A percentile compares a stretch with the other conserved stretches of the same genome.
phyloP scores from a whole-genome alignment of 768 basidiomycete species.

The Suillus placidus region DNA sequence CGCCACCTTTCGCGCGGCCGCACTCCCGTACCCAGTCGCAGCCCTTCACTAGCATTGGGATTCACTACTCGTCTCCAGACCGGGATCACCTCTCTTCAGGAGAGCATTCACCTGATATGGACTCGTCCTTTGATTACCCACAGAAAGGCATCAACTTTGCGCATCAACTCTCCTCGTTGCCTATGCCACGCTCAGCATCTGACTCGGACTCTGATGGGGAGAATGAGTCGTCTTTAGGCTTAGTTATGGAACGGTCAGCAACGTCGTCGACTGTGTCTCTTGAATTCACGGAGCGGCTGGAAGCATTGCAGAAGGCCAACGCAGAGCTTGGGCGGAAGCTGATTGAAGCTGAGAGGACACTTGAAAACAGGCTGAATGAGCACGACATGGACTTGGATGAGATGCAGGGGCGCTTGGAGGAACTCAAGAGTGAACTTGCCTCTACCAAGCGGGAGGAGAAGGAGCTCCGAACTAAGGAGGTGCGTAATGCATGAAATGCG shows the following conservation, averaged over 20 bases:
- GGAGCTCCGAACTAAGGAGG: constrained; percentile 87
- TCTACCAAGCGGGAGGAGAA: constrained; percentile 91
- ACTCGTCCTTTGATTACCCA: constrained; percentile 42
- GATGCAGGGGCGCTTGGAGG: constrained; percentile 75
- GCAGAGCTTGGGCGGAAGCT: constrained; percentile 75
- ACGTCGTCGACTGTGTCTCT: constrained; percentile 69
- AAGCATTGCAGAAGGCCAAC: constrained; percentile 73
- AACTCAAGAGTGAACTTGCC: constrained; percentile 73
- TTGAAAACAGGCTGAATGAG: constrained; percentile 67
- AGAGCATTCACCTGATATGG: constrained; percentile 39
- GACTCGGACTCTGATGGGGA: constrained; percentile 55
- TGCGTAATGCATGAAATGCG: constrained; percentile 32
- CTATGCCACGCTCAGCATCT: constrained; percentile 53
- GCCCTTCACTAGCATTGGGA: constrained; percentile 42
- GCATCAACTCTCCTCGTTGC: constrained; percentile 53
- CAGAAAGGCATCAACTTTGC: constrained; percentile 43
- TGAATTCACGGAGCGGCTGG: constrained; percentile 71
- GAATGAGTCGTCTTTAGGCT: constrained; percentile 52
- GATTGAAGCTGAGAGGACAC: constrained; percentile 69
- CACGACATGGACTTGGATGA: constrained; percentile 87
- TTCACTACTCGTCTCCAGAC: constrained; percentile 47
- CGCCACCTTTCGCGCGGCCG: constrained; percentile 56
- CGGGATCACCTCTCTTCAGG: constrained; percentile 36
- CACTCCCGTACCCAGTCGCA: constrained; percentile 65
- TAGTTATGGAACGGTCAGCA: constrained; percentile 61